phyloP scores from a whole-genome alignment of 2,329 filamentous ascomycete genomes.

The Hypoxylon sp. region DNA sequence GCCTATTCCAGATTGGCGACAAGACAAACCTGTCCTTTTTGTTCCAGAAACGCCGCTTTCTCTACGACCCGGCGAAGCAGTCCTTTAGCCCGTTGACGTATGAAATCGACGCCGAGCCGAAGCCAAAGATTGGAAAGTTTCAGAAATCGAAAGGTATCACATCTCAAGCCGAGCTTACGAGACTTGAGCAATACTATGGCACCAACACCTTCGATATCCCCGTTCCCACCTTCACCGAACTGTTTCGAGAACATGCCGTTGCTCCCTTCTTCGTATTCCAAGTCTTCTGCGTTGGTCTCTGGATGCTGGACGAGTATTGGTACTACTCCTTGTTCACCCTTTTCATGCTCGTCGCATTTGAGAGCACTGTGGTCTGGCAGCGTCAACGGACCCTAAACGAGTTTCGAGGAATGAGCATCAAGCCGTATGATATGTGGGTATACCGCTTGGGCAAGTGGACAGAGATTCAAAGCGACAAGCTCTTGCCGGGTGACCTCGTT shows the following conservation, averaged over 20 bases:
- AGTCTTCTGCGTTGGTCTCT: slow-evolving; percentile 97
- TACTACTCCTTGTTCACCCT: slow-evolving; percentile 99
- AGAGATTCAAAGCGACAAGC: slow-evolving; percentile 89
- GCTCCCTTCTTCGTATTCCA: slow-evolving; percentile 99
- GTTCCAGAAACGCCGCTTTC: slow-evolving; percentile 97
- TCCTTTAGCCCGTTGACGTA: slow-evolving; percentile 88
- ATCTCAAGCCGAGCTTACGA: slow-evolving; percentile 80
- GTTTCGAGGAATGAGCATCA: slow-evolving; percentile 99
- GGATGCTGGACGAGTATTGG: slow-evolving; percentile 99
- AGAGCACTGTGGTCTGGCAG: slow-evolving; percentile 99
- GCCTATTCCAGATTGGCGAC: slow-evolving; percentile 71
- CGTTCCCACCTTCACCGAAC: slow-evolving; percentile 92
- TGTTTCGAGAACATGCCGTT: slow-evolving; percentile 98
- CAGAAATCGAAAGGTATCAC: slow-evolving; percentile 84
- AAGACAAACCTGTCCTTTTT: slow-evolving; percentile 88
- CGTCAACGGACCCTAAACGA: slow-evolving; percentile 94
- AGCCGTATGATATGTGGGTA: slow-evolving; percentile 95
- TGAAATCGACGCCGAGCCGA: slow-evolving; percentile 86
- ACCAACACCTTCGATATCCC: slow-evolving; percentile 98
- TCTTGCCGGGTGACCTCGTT: slow-evolving; percentile 92
- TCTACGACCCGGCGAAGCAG: slow-evolving; percentile 80
- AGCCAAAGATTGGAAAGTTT: slow-evolving; percentile 82
- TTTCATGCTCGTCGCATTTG: slow-evolving; percentile 97
- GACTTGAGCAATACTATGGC: slow-evolving; percentile 92
- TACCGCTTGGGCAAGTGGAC: slow-evolving; percentile 90